Evolutionary conservation across 495 filamentous ascomycete species (phyloP).

Genomic region (Copromyces sp.): DNA sequence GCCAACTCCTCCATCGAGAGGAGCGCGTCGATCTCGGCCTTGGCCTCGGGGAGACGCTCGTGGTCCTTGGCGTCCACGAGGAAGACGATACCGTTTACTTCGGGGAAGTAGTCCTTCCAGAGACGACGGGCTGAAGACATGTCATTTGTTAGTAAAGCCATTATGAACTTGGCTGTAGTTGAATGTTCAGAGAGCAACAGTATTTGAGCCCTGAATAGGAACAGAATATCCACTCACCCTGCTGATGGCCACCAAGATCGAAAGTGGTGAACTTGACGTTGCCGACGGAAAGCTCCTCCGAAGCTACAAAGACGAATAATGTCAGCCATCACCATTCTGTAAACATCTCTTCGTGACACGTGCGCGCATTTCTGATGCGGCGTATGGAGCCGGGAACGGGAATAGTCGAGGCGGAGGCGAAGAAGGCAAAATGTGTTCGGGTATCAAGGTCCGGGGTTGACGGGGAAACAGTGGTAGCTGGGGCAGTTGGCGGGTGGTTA

Average conservation of each 20-base stretch:
- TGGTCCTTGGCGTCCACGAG: constrained; percentile 95
- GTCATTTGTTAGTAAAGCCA: neutral
- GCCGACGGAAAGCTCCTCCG: constrained; percentile 92
- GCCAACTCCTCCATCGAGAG: constrained; percentile 85
- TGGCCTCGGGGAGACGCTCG: constrained; percentile 86
- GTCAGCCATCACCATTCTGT: constrained; percentile 12
- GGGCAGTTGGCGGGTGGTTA: neutral
- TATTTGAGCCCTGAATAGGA: neutral
- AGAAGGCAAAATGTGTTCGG: neutral
- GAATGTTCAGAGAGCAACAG: neutral
- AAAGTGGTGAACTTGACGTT: constrained; percentile 97
- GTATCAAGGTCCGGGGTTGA: neutral
- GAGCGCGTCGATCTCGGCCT: constrained; percentile 91
- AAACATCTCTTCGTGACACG: constrained; percentile 6
- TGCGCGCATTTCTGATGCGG: neutral
- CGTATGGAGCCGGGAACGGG: neutral
- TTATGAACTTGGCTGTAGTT: neutral
- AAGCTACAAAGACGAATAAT: constrained; percentile 42
- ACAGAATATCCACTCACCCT: constrained; percentile 50
- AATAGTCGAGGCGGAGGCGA: neutral
- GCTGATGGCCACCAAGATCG: constrained; percentile 93
- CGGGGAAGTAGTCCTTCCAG: constrained; percentile 98
- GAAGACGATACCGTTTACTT: constrained; percentile 96
- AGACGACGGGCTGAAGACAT: constrained; percentile 66
- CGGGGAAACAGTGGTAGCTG: neutral